Conservation (phyloP, 2,329 filamentous ascomycete genomes). For the Alternaria sp. region DNA sequence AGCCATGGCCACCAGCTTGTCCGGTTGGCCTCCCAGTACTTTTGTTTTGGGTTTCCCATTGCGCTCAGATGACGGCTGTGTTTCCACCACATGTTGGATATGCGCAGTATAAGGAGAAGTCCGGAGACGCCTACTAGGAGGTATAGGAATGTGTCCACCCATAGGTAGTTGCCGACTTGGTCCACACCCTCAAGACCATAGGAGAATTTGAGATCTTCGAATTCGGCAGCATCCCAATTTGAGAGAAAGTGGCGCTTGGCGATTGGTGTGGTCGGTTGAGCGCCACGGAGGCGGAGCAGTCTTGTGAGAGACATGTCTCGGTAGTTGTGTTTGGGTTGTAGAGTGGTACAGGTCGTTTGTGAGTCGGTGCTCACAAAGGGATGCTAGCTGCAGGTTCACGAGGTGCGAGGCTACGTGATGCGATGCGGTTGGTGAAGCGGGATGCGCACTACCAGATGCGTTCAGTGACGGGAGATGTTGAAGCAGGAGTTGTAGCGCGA, state of each 20-base stretch:
- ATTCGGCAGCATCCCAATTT: constrained; percentile 42
- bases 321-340: constrained; percentile 12
- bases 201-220: constrained; percentile 49
- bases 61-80: constrained; percentile 58
- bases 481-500: constrained; percentile 20
- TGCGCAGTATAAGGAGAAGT: constrained; percentile 53
- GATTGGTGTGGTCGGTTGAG: constrained; percentile 22
- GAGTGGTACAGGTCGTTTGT: constrained; percentile 17
- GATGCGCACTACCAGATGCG: constrained; percentile 31
- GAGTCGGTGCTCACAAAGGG: constrained; percentile 15
- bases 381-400: constrained; percentile 10
- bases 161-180: constrained; percentile 58
- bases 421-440: constrained; percentile 17
- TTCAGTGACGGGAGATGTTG: constrained; percentile 11
- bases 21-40: constrained; percentile 58
- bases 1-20: constrained; percentile 64
- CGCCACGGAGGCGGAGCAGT: constrained; percentile 36
- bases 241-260: constrained; percentile 39
- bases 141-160: constrained; percentile 56
- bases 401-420: constrained; percentile 9
- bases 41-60: constrained; percentile 54
- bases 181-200: constrained; percentile 60
- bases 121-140: constrained; percentile 45
- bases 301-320: constrained; percentile 38
- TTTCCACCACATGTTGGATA: constrained; percentile 53